Evolutionary conservation across 805 yeast genomes (phyloP).

Genomic region (Saccharomycopsis sp.): DNA sequence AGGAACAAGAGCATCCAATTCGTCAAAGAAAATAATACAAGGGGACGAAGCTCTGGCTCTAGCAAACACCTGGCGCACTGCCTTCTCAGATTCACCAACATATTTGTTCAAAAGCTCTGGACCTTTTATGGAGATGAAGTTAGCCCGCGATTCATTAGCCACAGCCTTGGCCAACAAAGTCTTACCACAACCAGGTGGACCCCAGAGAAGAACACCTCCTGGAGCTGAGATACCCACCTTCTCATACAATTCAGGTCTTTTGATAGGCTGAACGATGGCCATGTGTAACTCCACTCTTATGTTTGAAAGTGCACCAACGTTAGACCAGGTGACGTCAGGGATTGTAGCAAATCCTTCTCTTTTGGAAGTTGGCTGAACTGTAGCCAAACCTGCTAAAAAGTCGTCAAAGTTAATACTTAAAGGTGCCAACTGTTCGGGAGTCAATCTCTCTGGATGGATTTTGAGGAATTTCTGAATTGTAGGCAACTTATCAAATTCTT

Average conservation of each 20-base stretch:
- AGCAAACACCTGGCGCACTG: slow-evolving; percentile 86
- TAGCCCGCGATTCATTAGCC: slow-evolving; percentile 94
- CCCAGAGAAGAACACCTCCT: slow-evolving; percentile 96
- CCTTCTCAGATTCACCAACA: slow-evolving; percentile 94
- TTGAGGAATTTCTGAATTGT: slow-evolving; percentile 67
- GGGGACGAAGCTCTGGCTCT: slow-evolving; percentile 92
- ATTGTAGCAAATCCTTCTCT: slow-evolving; percentile 98
- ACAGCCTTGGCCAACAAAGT: slow-evolving; percentile 95
- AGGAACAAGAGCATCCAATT: slow-evolving; percentile 92
- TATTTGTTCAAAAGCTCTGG: slow-evolving; percentile 92
- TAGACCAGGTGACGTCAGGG: slow-evolving; percentile 94
- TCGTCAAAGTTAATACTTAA: slow-evolving; percentile 73
- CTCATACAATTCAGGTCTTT: slow-evolving; percentile 81
- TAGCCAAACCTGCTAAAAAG: slow-evolving; percentile 78
- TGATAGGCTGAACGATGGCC: slow-evolving; percentile 97
- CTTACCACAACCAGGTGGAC: slow-evolving; percentile 99
- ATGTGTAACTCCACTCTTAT: slow-evolving; percentile 87
- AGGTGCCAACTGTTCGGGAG: slow-evolving; percentile 67
- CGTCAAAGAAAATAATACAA: slow-evolving; percentile 92
- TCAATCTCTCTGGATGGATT: slow-evolving; percentile 73
- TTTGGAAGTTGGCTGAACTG: slow-evolving; percentile 94
- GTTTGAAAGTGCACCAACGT: slow-evolving; percentile 80
- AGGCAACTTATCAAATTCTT: slow-evolving; percentile 35
- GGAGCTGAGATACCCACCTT: slow-evolving; percentile 95
- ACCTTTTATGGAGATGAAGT: slow-evolving; percentile 91